A percentile compares a stretch with the other conserved stretches of the same genome.
phyloP scores from a whole-genome alignment of 2,329 filamentous ascomycete genomes.

The Aureobasidium sp. region DNA sequence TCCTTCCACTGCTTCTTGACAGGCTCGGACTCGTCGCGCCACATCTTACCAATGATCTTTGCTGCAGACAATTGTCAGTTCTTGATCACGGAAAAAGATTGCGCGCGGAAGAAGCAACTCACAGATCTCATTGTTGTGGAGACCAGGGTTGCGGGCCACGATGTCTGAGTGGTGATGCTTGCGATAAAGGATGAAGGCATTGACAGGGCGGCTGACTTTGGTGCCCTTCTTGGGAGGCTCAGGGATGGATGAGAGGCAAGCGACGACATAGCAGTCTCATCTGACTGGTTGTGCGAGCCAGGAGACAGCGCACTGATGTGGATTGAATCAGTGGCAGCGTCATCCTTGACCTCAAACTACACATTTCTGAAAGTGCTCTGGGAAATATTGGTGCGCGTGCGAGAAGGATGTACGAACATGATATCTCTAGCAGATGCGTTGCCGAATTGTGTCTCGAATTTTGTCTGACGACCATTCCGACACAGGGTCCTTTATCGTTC shows the following conservation, averaged over 20 bases:
- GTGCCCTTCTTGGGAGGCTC: slow-evolving; percentile 11
- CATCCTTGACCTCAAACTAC: slow-evolving; percentile 8
- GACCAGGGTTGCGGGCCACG: slow-evolving; percentile 33
- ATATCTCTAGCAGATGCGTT: no score
- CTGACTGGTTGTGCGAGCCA: neutral
- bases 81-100: neutral
- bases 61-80: slow-evolving; percentile 9
- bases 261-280: slow-evolving; percentile 1
- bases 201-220: slow-evolving; percentile 40
- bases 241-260: neutral
- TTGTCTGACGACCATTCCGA: no score
- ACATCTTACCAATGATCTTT: slow-evolving; percentile 36
- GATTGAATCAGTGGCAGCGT: neutral
- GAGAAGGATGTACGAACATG: neutral
- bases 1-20: slow-evolving; percentile 33
- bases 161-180: slow-evolving; percentile 32
- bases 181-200: slow-evolving; percentile 42
- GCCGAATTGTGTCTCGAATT: no score
- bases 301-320: slow-evolving; percentile 12
- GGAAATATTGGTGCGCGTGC: neutral
- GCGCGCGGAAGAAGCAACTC: slow-evolving; percentile 20
- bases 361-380: slow-evolving; percentile 11
- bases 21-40: slow-evolving; percentile 33
- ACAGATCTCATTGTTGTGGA: slow-evolving; percentile 43
- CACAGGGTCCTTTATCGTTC: no score